phyloP scores from a whole-genome alignment of 306 rosid species.

The Castanea sativa region DNA sequence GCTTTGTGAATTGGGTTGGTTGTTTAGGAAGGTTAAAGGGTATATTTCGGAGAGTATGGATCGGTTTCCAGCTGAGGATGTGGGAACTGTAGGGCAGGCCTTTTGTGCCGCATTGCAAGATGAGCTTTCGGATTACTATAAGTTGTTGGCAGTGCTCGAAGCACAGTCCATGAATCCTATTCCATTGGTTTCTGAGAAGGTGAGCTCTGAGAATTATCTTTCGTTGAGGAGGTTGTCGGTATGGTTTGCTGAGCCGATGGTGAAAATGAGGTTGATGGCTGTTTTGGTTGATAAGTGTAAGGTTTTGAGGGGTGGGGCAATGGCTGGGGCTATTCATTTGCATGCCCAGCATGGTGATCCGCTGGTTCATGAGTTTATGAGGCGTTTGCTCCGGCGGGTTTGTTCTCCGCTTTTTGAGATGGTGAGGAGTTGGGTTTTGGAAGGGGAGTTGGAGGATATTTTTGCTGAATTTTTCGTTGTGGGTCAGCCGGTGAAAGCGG shows the following conservation, averaged over 20 bases:
- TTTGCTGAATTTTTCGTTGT: constrained; percentile 84
- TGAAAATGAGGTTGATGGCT: constrained; percentile 90
- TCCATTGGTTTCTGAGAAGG: constrained; percentile 71
- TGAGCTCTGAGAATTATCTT: constrained; percentile 65
- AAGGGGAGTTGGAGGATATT: constrained; percentile 93
- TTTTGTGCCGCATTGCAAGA: constrained; percentile 94
- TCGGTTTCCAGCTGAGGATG: constrained; percentile 73
- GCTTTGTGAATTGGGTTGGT: constrained; percentile 84
- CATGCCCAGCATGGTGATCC: constrained; percentile 96
- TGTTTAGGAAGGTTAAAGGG: constrained; percentile 77
- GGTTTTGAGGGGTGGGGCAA: constrained; percentile 84
- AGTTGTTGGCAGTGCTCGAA: constrained; percentile 84
- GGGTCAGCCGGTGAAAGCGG: constrained; percentile 92
- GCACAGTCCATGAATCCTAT: constrained; percentile 78
- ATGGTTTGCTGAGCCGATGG: constrained; percentile 95
- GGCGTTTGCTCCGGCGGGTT: constrained; percentile 65
- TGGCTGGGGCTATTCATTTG: constrained; percentile 90
- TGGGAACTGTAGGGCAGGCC: constrained; percentile 91
- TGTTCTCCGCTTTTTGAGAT: constrained; percentile 92
- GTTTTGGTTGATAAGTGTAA: constrained; percentile 90
- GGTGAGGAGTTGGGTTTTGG: constrained; percentile 93
- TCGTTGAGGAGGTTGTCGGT: constrained; percentile 78
- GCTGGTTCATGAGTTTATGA: constrained; percentile 85
- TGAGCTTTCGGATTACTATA: constrained; percentile 86
- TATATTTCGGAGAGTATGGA: constrained; percentile 69